phyloP scores from a whole-genome alignment of 148 eudicot genomes.

The Linanthus parryae region DNA sequence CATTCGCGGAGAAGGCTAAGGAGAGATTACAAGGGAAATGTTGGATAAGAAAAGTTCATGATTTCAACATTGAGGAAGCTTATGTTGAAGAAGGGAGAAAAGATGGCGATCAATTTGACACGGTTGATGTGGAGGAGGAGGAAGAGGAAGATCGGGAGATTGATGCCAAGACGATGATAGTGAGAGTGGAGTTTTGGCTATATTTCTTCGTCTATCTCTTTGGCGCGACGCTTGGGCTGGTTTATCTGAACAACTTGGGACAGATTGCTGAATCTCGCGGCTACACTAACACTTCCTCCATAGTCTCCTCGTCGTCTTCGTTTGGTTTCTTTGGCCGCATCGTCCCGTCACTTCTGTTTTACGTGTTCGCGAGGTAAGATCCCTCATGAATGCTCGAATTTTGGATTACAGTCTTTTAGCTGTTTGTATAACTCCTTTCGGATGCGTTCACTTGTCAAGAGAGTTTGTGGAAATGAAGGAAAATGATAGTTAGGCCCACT shows the following conservation, averaged over 20 bases:
- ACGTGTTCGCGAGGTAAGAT: constrained; percentile 55
- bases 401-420: no score
- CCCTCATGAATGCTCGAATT: no score
- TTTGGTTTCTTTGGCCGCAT: constrained; percentile 85
- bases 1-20: constrained; percentile 33
- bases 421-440: no score
- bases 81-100: constrained; percentile 8
- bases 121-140: constrained; percentile 15
- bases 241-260: constrained; percentile 82
- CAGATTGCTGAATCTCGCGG: constrained; percentile 90
- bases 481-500: no score
- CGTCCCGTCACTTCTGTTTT: constrained; percentile 55
- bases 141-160: no score
- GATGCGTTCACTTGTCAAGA: no score
- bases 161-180: constrained; percentile 49
- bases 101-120: no score
- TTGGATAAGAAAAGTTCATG: constrained; percentile 32
- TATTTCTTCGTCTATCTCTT: constrained; percentile 59
- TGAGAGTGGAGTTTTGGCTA: constrained; percentile 71
- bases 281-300: constrained; percentile 38
- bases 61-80: constrained; percentile 8
- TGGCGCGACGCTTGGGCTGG: constrained; percentile 86
- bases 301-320: constrained; percentile 79
- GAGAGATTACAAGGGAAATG: constrained; percentile 27
- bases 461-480: no score